These are phyloP conservation scores for Trichoderma simmonsii DNA, from an alignment of 2,329 filamentous ascomycete genomes.

Conservation along the genomic window DNA sequence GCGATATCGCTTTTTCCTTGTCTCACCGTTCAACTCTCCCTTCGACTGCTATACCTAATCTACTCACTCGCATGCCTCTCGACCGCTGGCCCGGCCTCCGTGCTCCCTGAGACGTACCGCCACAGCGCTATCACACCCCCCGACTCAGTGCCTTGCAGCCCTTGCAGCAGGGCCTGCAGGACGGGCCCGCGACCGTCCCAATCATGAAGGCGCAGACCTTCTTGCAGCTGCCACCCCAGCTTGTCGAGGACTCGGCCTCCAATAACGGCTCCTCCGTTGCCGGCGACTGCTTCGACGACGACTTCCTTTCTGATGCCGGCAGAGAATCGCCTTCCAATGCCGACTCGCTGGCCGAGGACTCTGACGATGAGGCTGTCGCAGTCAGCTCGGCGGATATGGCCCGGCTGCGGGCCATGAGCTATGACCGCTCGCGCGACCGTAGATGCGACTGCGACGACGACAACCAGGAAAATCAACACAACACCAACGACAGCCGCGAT, in stretches of 20 bases:
- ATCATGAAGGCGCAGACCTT: conserved; percentile 27
- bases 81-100: background rate
- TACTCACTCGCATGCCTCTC: background rate
- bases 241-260: conserved; percentile 23
- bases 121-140: conserved; percentile 22
- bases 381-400: conserved; percentile 26
- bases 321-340: conserved; percentile 19
- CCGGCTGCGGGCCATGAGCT: conserved; percentile 23
- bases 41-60: background rate
- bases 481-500: background rate
- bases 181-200: conserved; percentile 21
- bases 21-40: background rate
- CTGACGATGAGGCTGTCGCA: conserved; percentile 22
- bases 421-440: background rate
- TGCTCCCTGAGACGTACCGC: conserved; percentile 16
- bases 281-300: conserved; percentile 21
- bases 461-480: background rate
- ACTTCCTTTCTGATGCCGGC: conserved; percentile 17
- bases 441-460: background rate
- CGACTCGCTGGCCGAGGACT: conserved; percentile 18
- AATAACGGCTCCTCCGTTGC: conserved; percentile 23
- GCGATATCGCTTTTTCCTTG: conserved; percentile 1
- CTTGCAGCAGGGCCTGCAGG: conserved; percentile 25
- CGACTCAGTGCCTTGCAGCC: conserved; percentile 21
- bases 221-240: conserved; percentile 23